Evolutionary conservation across 108 stramenopile genomes (phyloP).

Genomic region (Stephanodiscus triporus): DNA sequence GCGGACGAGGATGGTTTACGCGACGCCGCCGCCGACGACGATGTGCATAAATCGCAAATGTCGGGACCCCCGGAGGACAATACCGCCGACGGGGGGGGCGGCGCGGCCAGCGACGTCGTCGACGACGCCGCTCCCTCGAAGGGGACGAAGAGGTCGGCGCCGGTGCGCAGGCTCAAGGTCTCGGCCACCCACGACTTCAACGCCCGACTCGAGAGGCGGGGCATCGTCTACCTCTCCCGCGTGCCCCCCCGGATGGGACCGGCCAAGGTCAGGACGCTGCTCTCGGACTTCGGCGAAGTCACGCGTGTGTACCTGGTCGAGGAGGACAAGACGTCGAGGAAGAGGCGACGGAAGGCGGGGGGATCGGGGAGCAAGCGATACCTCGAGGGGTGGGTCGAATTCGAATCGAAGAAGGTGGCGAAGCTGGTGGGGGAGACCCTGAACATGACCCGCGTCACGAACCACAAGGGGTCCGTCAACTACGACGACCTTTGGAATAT

Average conservation of each 20-base stretch:
- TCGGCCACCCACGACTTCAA: constrained; percentile 80
- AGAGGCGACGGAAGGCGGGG: constrained; percentile 73
- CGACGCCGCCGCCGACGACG: background rate
- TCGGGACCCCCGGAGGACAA: background rate
- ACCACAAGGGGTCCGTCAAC: constrained; percentile 80
- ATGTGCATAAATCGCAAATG: background rate
- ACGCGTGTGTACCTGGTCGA: constrained; percentile 93
- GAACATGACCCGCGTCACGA: constrained; percentile 85
- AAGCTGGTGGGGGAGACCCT: constrained; percentile 80
- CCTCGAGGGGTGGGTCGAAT: constrained; percentile 97
- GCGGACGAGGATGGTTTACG: background rate
- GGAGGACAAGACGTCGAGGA: constrained; percentile 85
- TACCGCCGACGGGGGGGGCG: background rate
- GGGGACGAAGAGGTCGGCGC: background rate
- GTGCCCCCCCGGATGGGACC: constrained; percentile 96
- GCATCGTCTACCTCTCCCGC: constrained; percentile 94
- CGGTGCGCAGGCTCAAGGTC: constrained; percentile 61
- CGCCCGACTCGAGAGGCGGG: constrained; percentile 70
- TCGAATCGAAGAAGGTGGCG: constrained; percentile 89
- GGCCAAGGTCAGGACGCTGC: constrained; percentile 89
- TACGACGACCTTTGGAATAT: constrained; percentile 95
- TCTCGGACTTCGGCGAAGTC: constrained; percentile 88
- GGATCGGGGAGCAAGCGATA: constrained; percentile 87
- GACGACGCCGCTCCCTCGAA: background rate
- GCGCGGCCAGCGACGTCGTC: background rate